Base-by-base conservation (phyloP, 108 stramenopile genomes). In the Fragilaria radians region DNA sequence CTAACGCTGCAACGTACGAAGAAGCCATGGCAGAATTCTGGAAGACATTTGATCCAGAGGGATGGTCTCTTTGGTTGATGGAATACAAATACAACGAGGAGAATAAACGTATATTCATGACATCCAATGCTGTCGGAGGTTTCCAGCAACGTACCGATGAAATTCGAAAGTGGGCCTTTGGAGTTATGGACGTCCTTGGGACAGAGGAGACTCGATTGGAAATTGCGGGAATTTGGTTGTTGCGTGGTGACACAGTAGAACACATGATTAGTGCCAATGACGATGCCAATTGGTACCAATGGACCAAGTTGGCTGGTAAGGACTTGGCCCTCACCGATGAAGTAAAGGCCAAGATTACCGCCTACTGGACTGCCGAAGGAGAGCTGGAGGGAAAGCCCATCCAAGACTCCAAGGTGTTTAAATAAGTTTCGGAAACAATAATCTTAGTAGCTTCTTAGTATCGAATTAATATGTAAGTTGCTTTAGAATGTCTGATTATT, bases 31-130 rank as follows among this genome's bases (percentile, higher is more conserved):
- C 75, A 46, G 28, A 66, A 47, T 86, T 90, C 82, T 90, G 85
- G 85, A 64, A 83, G 54, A 82, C 57, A 0, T 78, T 76, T 59
- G 88, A 90, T 68, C 22, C 65, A 17, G 68, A 76, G 57, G 86
- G 84, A 7, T 87, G 79, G 76, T 61, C 71, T 29, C 63, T 90
- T 45, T 88, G 81, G 83, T 50, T 68, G 30, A 72, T 76, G 68
- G 42, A 67, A 21, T 90, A 87, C 82, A 83, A 90, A 59, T 81
- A 83, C 70, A 81, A 85, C 60, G 74, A 82, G n/a, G 88, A 90
- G 64, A 78, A 80, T 71, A 81, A 74, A 51, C 54, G 65, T 24
- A 27, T 62, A 36, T 89, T 89, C 83, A 86, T 85, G 85, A 73
- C 75, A 45, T 55, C 62, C 59, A 90, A 90, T 57, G 78, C 86